phyloP scores from a whole-genome alignment of 257 asterid genomes.

The Solanum arcanum region DNA sequence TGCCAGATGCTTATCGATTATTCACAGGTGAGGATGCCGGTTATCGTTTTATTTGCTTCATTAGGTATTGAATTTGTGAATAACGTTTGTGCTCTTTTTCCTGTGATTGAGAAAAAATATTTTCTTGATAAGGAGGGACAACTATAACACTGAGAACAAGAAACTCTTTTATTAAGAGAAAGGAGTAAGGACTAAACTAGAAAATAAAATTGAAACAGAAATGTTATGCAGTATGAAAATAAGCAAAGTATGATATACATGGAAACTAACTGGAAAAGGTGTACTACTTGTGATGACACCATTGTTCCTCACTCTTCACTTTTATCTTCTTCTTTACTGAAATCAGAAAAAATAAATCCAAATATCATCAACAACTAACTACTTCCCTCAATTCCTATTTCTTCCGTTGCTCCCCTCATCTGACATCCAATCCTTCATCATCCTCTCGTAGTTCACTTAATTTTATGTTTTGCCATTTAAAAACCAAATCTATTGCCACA shows the following conservation, averaged over 20 bases:
- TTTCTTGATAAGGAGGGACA: background rate
- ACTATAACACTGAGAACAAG: background rate
- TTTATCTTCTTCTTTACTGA: background rate
- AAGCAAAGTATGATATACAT: background rate
- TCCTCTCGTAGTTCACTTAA: background rate
- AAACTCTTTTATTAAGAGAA: background rate
- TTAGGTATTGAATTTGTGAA: background rate
- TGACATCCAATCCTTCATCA: background rate
- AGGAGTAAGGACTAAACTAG: background rate
- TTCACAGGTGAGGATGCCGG: slow-evolving; percentile 45
- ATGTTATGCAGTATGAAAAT: background rate
- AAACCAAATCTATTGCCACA: background rate
- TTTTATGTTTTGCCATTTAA: background rate
- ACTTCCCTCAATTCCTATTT: background rate
- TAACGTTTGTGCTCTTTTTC: background rate
- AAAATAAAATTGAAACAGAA: background rate
- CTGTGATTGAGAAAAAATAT: background rate
- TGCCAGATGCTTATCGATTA: slow-evolving; percentile 74
- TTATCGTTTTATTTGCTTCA: background rate
- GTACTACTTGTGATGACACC: background rate
- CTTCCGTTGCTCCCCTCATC: background rate
- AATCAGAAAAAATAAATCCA: background rate
- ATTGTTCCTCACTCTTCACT: background rate
- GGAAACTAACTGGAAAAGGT: background rate
- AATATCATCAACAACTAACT: background rate